Conservation (phyloP, 2,329 filamentous ascomycete genomes). For the Colletotrichum sp. region DNA sequence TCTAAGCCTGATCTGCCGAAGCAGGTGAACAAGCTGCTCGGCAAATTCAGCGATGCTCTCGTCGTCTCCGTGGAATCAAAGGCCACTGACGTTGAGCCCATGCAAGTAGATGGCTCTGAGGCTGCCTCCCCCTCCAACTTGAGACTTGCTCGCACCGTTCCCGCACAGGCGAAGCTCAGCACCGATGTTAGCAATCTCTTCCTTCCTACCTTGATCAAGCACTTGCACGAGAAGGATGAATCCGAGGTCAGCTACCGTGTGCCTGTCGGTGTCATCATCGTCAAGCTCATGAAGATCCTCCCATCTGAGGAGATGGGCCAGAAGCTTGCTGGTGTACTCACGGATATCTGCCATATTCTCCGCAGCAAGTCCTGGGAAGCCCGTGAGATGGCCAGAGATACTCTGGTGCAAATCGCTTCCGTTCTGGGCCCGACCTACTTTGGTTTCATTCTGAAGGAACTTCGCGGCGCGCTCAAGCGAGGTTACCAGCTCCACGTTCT, state of each 20-base stretch:
- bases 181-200: slow-evolving; percentile 77
- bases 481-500: slow-evolving; percentile 95
- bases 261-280: slow-evolving; percentile 85
- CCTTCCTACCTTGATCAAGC: slow-evolving; percentile 78
- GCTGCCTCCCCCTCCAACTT: slow-evolving; percentile 24
- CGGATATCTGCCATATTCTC: slow-evolving; percentile 92
- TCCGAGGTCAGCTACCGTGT: slow-evolving; percentile 91
- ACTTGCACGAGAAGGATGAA: slow-evolving; percentile 94
- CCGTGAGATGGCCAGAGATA: slow-evolving; percentile 88
- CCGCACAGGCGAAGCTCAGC: slow-evolving; percentile 69
- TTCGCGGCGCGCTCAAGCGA: slow-evolving; percentile 79
- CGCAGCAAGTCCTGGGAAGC: slow-evolving; percentile 88
- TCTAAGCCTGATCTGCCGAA: slow-evolving; percentile 85
- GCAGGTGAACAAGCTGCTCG: slow-evolving; percentile 81
- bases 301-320: slow-evolving; percentile 74
- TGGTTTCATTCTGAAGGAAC: slow-evolving; percentile 90
- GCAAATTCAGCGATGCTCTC: slow-evolving; percentile 80
- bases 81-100: slow-evolving; percentile 42
- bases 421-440: slow-evolving; percentile 84
- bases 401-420: slow-evolving; percentile 81
- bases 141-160: slow-evolving; percentile 68
- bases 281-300: slow-evolving; percentile 84
- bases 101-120: slow-evolving; percentile 44
- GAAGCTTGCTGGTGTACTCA: slow-evolving; percentile 81
- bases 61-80: slow-evolving; percentile 52